Evolutionary conservation across 2,329 filamentous ascomycete species (phyloP).

Genomic region (Microcyclosporella mali): DNA sequence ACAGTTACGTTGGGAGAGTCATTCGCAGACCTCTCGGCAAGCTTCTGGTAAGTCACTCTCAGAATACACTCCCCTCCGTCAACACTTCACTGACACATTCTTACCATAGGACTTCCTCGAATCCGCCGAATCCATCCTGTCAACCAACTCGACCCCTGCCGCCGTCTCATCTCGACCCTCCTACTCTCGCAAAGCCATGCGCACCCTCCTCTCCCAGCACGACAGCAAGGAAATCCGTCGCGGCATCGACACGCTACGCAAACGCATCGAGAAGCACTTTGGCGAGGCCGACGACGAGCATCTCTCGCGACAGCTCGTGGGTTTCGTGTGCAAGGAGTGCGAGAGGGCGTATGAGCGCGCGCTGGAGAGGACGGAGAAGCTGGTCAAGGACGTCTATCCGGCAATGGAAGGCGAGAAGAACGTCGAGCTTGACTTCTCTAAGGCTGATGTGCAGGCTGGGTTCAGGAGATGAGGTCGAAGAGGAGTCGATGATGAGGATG

Average conservation of each 20-base stretch:
- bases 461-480: slow-evolving; percentile 25
- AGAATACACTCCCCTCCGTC: not conserved
- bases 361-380: slow-evolving; percentile 43
- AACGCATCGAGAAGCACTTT: slow-evolving; percentile 96
- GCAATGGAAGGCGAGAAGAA: slow-evolving; percentile 35
- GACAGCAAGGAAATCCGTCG: slow-evolving; percentile 81
- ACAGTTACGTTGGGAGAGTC: slow-evolving; percentile 77
- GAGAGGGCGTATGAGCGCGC: slow-evolving; percentile 51
- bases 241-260: slow-evolving; percentile 71
- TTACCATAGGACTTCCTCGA: slow-evolving; percentile 68
- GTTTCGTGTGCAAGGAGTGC: slow-evolving; percentile 55
- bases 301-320: slow-evolving; percentile 54
- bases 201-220: slow-evolving; percentile 74
- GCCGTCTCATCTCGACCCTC: slow-evolving; percentile 71
- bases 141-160: slow-evolving; percentile 45
- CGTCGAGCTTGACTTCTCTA: slow-evolving; percentile 36
- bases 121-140: slow-evolving; percentile 68
- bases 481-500: too few relatives aligned
- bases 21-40: slow-evolving; percentile 86
- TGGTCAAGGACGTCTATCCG: slow-evolving; percentile 40
- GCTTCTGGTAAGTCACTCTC: slow-evolving; percentile 55
- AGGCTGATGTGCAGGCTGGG: slow-evolving; percentile 30
- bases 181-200: slow-evolving; percentile 75
- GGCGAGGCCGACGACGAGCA: slow-evolving; percentile 74
- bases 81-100: not conserved